These are phyloP conservation scores for Aureobasidium leucospermi DNA, from an alignment of 2,329 filamentous ascomycete species.

Conservation along the genomic window DNA sequence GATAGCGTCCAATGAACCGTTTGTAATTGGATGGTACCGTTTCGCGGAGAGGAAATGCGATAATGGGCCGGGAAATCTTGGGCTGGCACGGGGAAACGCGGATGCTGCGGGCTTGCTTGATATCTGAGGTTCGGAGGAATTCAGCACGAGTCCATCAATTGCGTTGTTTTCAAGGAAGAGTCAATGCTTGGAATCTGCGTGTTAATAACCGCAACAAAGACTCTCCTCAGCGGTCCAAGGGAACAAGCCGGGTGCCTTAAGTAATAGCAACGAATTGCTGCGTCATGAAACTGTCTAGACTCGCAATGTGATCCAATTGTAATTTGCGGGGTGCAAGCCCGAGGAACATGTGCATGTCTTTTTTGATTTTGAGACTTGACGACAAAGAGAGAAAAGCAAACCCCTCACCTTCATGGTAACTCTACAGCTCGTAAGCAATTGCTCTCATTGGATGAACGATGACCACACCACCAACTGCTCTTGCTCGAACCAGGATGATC, in stretches of 20 bases:
- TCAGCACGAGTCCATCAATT: conserved; percentile 1
- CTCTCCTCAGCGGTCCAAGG: conserved; percentile 1
- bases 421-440: neutral
- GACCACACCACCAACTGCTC: neutral
- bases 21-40: conserved; percentile 13
- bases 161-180: neutral
- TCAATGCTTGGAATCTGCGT: conserved; percentile 3
- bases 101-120: neutral
- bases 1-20: conserved; percentile 7
- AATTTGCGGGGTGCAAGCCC: conserved; percentile 5
- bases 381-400: neutral
- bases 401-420: neutral
- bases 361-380: neutral
- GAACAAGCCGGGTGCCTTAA: conserved; percentile 12
- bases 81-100: neutral
- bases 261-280: conserved; percentile 1
- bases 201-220: conserved; percentile 4
- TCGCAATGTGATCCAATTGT: neutral
- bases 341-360: neutral
- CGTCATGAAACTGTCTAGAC: conserved; percentile 3
- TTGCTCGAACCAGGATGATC: neutral
- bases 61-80: conserved; percentile 4
- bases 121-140: conserved; percentile 4
- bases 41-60: conserved; percentile 4
- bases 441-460: neutral